Evolutionary conservation across 371 early-diverging fungal species (phyloP), one percentile per base, ranked within the genome.

Genomic region (Haplosporangium sp.): DNA sequence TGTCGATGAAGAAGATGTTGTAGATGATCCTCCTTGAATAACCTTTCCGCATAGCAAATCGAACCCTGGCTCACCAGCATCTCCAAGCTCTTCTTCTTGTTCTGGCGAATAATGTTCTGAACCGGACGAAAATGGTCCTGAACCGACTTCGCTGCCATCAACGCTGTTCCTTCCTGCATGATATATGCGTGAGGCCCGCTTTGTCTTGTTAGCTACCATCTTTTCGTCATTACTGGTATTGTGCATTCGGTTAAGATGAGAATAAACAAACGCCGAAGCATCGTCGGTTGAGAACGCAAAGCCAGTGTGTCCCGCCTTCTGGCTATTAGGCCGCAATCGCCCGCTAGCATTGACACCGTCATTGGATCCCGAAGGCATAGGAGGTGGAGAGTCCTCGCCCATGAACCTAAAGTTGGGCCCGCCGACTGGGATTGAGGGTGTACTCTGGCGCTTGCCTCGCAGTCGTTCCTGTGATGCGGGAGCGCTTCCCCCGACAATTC

Each of bases 251-350:
- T 50, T 72, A 55, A 79, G 29, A 47, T 79, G 79, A 5, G 73
- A 72, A 42, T 79, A 79, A 18, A 68, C 69, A 62, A 79, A 79
- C 0, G 79, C 79, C 13, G 79, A 79, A 7, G 72, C 79, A 52
- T 79, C 79, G 23, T 79, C 79, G 6, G 79, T 56, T 21, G 79
- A 79, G 43, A 79, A 79, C 5, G 79, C 79, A 29, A 79, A 79
- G 41, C 79, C 79, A 6, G 72, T 72, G 14, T 72, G 72, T 1
- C 64, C 68, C 16, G 56, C 48, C 42, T 55, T 59, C 36, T 55
- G 61, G 9, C 62, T 54, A 12, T 14, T 14, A 1, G 51, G 51
- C n/a, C 51, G 36, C 14, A 20, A 20, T 7, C 48, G 10, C 20
- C 48, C 9, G 10, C 63, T 55, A 42, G 55, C 11, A 18, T 5